phyloP scores from a whole-genome alignment of 345 rosid genomes.

The Gossypium rotundifolium region DNA sequence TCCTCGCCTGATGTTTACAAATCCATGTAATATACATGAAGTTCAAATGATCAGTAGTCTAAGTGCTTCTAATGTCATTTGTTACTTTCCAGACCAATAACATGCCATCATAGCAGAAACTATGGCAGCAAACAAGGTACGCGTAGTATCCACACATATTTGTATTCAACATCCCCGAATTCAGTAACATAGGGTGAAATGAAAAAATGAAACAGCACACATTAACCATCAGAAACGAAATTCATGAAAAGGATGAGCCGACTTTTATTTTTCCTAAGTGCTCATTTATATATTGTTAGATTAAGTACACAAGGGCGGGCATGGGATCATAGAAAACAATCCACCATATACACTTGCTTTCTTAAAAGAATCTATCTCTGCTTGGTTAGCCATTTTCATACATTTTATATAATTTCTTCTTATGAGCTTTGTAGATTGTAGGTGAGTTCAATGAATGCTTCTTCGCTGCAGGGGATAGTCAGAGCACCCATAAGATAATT shows the following conservation, averaged over 20 bases:
- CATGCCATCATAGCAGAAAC: neutral
- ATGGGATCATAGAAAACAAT: neutral
- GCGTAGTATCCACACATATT: too few species aligned
- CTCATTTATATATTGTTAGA: neutral
- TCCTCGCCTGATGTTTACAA: neutral
- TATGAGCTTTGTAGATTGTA: slow-evolving; percentile 26
- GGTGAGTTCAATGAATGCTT: slow-evolving; percentile 32
- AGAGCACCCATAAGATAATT: slow-evolving; percentile 51
- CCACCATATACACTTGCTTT: neutral
- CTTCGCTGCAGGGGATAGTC: slow-evolving; percentile 51
- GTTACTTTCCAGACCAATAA: neutral
- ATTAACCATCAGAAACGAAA: neutral
- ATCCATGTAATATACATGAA: neutral
- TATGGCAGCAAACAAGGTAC: neutral
- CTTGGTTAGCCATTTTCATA: neutral
- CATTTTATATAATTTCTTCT: neutral
- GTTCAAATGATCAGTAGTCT: neutral
- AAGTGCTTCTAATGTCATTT: neutral
- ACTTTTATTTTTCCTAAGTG: neutral
- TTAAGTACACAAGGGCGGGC: neutral
- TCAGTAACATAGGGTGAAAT: neutral
- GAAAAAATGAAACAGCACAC: neutral
- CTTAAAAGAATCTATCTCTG: neutral
- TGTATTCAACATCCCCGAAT: too few species aligned
- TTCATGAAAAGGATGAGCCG: neutral